Base-by-base conservation (phyloP, 768 basidiomycete species). In the Tylopilus vinaceipallidus region DNA sequence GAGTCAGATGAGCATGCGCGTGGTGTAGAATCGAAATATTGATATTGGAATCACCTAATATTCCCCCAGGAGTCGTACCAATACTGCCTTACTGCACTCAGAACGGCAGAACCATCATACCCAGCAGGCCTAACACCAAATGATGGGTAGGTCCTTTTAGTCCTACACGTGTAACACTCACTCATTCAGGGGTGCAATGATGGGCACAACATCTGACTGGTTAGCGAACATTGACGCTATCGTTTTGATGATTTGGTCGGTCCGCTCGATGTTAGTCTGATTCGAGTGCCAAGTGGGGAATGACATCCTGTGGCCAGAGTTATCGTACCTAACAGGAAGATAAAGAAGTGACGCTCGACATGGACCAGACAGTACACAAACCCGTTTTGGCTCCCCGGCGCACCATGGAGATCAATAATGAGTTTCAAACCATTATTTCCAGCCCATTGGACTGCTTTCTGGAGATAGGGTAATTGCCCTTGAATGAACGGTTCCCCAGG, bases 371-470 rank as follows among this genome's bases (percentile, higher is more conserved):
- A 13, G 20, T 49, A 30, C 27, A 66, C 76, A 40, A 49, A 86
- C 86, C 82, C 88, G 55, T 91, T 90, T 67, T 93, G 88, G 63
- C 86, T 88, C 14, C 92, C 92, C 1, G 92, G 89, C 26, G 81
- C 90, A 65, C 82, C 82, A 54, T 85, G 83, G 1, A 90, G 76
- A 70, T 94, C 93, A 33, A 95, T 64, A 40, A 95, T 84, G 26
- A 95, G 71, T 59, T 93, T 94, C 39, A 98, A 64, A 9, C 84
- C 83, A 57, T 88, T 67, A 22, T 75, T 74, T 38, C 69, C 68
- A 2, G 93, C 92, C 83, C 90, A 92, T 20, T 63, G 63, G 38
- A 88, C 76, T 8, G 88, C 88, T 34, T 82, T 77, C 53, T 73
- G 55, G 19, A 91, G 71, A 68, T 86, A 91, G 17, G 82, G 76